Base-by-base conservation (phyloP, 1,284 basidiomycete species). In the Kwoniella shivajii region DNA sequence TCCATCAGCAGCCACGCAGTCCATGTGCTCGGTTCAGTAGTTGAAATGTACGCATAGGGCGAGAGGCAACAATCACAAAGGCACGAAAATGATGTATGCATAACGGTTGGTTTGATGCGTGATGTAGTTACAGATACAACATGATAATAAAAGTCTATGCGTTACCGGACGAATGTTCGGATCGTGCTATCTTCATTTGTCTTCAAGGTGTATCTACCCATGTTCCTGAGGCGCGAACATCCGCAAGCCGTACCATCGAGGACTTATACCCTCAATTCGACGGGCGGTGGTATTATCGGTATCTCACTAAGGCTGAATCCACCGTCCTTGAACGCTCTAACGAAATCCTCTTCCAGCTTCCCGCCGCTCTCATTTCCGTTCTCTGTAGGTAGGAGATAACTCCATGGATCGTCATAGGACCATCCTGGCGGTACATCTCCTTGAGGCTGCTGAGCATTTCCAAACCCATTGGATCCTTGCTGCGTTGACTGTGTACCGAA, bases 251-350 rank as follows among this genome's bases (percentile, higher is more conserved):
- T n/a, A n/a, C n/a, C n/a, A n/a, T n/a, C n/a, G n/a, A n/a, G n/a
- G n/a, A 43, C 6, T 38, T 63, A 89, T 72, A 67, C 64, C 26
- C 71, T 61, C 43, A 72, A 51, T 10, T 86, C 85, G 57, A 87
- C 66, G 2, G 90, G 90, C 34, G 90, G 90, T 45, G 88, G 82
- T 79, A 85, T 85, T 47, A 89, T 84, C 0, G 90, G 90, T 22
- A 93, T 84, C 57, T 83, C 82, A 10, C 85, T 87, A 83, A 86
- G 85, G 63, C 84, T 84, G 67, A 91, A 92, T 74, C 73, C 82
- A 48, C 80, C 78, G 11, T 78, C 80, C 67, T 79, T 74, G 69
- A 90, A 92, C 37, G 86, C 84, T 14, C 82, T 82, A 63, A 83
- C 71, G 44, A 82, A 84, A 24, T 74, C 75, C 37, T 80, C 76